Percentiles rank a stretch among this genome's conserved stretches.
These are phyloP conservation scores for Diplodia sapinea DNA, from an alignment of 2,329 filamentous ascomycete genomes.

Conservation along the genomic window DNA sequence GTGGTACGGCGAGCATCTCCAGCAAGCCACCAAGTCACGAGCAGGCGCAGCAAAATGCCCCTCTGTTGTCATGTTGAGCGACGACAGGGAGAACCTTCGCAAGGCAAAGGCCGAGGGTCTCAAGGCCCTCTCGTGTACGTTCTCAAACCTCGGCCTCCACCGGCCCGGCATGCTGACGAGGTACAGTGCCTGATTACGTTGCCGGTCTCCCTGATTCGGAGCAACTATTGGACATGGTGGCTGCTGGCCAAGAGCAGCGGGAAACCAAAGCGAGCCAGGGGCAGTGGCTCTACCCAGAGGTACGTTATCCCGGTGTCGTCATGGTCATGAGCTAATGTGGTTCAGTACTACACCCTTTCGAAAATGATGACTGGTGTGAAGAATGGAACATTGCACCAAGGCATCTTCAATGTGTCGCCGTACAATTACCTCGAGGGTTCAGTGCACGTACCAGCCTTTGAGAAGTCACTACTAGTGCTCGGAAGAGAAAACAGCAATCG, in stretches of 20 bases:
- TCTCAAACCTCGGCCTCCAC: not conserved
- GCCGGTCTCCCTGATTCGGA: constrained; percentile 81
- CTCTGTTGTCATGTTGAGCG: constrained; percentile 88
- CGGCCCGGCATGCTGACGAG: constrained; percentile 33
- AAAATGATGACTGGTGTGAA: constrained; percentile 95
- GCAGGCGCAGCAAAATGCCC: constrained; percentile 62
- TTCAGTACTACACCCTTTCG: constrained; percentile 76
- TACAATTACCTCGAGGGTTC: constrained; percentile 98
- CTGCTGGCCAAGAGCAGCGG: constrained; percentile 73
- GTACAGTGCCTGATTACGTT: constrained; percentile 72
- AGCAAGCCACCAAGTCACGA: constrained; percentile 62
- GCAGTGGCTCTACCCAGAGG: constrained; percentile 81
- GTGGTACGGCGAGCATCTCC: constrained; percentile 89
- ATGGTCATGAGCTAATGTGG: not conserved
- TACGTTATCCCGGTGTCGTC: not conserved
- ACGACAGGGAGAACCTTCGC: constrained; percentile 84
- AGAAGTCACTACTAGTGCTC: constrained; percentile 84
- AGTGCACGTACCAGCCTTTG: constrained; percentile 86
- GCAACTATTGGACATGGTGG: constrained; percentile 90
- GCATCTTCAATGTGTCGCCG: constrained; percentile 91
- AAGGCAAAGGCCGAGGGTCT: constrained; percentile 80
- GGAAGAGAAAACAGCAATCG: constrained; percentile 97
- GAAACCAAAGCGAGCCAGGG: constrained; percentile 68
- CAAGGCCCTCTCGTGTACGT: constrained; percentile 63
- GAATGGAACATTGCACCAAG: constrained; percentile 87